A percentile compares a stretch with the other conserved stretches of the same genome.
Conservation (phyloP, 352 stramenopile genomes). For the Phytophthora ramorum region DNA sequence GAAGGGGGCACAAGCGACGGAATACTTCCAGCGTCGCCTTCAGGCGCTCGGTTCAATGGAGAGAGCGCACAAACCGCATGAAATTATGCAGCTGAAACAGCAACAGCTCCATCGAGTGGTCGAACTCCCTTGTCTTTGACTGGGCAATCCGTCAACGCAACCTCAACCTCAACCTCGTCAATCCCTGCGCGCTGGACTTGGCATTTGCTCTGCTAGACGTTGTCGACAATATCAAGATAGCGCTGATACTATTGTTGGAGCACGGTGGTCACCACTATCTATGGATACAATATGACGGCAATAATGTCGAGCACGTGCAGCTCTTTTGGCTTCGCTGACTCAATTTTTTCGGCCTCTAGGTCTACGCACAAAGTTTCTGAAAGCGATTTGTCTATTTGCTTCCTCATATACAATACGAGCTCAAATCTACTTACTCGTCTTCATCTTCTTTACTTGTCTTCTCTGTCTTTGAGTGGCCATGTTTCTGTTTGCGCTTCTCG, state of each 20-base stretch:
- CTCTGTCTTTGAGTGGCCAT: conserved; percentile 13
- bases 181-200: too few relatives aligned
- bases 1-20: conserved; percentile 49
- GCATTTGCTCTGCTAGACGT: too few relatives aligned
- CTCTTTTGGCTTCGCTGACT: too few relatives aligned
- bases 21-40: conserved; percentile 57
- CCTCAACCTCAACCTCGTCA: too few relatives aligned
- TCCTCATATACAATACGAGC: conserved; percentile 2
- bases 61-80: conserved; percentile 17
- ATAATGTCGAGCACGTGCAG: too few relatives aligned
- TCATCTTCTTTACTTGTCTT: conserved; percentile 11
- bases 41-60: conserved; percentile 17
- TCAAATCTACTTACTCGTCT: conserved; percentile 8
- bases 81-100: conserved; percentile 30
- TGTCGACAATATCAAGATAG: too few relatives aligned
- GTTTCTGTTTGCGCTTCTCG: conserved; percentile 63
- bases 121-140: conserved; percentile 25
- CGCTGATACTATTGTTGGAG: too few relatives aligned
- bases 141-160: neutral
- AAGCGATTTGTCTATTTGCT: conserved; percentile 1
- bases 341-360: too few relatives aligned
- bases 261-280: too few relatives aligned
- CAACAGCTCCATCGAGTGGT: conserved; percentile 26
- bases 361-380: too few relatives aligned
- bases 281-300: too few relatives aligned